These are phyloP conservation scores for Pyrus communis DNA, from an alignment of 306 rosid species.

Conservation along the genomic window DNA sequence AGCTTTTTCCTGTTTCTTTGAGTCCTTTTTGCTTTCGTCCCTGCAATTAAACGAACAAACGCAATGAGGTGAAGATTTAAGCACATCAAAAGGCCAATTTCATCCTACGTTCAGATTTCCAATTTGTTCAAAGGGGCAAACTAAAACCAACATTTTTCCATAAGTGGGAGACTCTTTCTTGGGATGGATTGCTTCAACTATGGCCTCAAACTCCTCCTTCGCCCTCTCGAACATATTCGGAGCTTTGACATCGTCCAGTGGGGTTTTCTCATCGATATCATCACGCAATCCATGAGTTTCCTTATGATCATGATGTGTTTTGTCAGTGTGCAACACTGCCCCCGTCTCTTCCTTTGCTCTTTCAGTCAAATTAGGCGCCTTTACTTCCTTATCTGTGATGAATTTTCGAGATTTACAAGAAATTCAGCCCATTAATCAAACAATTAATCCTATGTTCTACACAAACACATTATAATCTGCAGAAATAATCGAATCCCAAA, in stretches of 20 bases:
- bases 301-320: constrained; percentile 10
- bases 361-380: constrained; percentile 15
- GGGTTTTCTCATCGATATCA: constrained; percentile 28
- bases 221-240: constrained; percentile 64
- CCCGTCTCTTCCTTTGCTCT: constrained; percentile 20
- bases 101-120: neutral
- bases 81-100: neutral
- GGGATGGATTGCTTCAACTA: constrained; percentile 40
- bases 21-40: constrained; percentile 20
- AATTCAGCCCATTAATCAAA: neutral
- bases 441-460: neutral
- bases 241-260: constrained; percentile 45
- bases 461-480: neutral
- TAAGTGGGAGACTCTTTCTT: constrained; percentile 31
- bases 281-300: constrained; percentile 43
- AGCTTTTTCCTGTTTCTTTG: constrained; percentile 19
- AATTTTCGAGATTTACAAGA: neutral
- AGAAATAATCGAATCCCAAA: neutral
- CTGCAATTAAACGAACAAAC: constrained; percentile 8
- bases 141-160: constrained; percentile 21
- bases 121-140: neutral
- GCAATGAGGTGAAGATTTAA: constrained; percentile 1
- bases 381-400: constrained; percentile 21
- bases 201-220: constrained; percentile 61
- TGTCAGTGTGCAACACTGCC: constrained; percentile 10